Evolutionary conservation across 495 filamentous ascomycete species (phyloP).

Genomic region (Penicillium goetzii): DNA sequence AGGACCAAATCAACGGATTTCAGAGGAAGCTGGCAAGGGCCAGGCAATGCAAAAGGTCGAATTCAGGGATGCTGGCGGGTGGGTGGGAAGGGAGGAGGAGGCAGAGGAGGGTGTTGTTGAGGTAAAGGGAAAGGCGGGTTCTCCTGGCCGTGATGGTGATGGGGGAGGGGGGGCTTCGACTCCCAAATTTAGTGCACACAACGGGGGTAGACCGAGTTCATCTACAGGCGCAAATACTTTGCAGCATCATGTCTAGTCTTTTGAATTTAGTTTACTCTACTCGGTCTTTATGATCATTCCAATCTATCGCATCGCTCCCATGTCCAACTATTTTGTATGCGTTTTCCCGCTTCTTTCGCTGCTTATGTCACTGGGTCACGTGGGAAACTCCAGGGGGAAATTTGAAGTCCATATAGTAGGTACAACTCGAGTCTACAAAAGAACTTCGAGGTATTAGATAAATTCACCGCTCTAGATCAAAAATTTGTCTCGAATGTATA

Average conservation of each 20-base stretch:
- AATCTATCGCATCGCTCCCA: background rate
- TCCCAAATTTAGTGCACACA: background rate
- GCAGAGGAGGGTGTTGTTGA: conserved; percentile 30
- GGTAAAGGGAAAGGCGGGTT: conserved; percentile 37
- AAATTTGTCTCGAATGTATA: background rate
- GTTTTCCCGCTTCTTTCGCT: conserved; percentile 31
- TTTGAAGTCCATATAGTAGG: background rate
- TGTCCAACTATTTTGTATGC: conserved; percentile 23
- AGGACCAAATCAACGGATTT: conserved; percentile 13
- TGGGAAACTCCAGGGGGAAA: conserved; percentile 8
- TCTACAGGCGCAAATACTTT: conserved; percentile 5
- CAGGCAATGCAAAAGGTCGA: conserved; percentile 10
- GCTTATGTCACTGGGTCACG: conserved; percentile 32
- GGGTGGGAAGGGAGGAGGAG: conserved; percentile 14
- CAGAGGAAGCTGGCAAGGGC: conserved; percentile 4
- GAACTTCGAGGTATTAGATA: background rate
- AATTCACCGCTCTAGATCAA: background rate
- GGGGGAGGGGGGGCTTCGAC: conserved; percentile 17
- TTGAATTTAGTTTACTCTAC: background rate
- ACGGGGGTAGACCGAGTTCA: background rate
- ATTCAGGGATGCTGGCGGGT: conserved; percentile 10
- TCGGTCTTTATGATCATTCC: conserved; percentile 1
- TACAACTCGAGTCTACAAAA: background rate
- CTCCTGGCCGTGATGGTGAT: conserved; percentile 41
- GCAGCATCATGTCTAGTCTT: background rate